Percentiles rank a stretch among this genome's conserved stretches.
Evolutionary conservation across 208 protist species (phyloP).

Genomic region (Strigomonas galati): DNA sequence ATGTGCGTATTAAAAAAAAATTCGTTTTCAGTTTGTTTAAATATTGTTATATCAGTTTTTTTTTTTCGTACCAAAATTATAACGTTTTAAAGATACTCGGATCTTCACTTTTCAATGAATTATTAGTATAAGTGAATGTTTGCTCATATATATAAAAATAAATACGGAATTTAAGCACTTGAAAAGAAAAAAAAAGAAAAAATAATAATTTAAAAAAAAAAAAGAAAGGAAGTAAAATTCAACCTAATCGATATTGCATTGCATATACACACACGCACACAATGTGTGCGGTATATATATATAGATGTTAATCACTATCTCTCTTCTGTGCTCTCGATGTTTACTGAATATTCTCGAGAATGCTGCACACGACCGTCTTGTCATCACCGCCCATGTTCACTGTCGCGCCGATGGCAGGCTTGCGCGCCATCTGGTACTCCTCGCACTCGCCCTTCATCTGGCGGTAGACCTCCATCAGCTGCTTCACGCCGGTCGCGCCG

Average conservation of each 20-base stretch:
- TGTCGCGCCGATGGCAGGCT: slow-evolving; percentile 72
- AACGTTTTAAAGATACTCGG: neutral
- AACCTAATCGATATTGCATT: slow-evolving; percentile 1
- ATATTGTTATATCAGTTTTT: neutral
- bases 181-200: slow-evolving; percentile 17
- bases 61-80: neutral
- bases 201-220: slow-evolving; percentile 8
- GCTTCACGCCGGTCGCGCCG: slow-evolving; percentile 89
- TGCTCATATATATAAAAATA: neutral
- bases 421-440: slow-evolving; percentile 86
- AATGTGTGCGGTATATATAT: slow-evolving; percentile 9
- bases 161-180: neutral
- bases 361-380: slow-evolving; percentile 85
- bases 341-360: slow-evolving; percentile 80
- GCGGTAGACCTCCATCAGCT: slow-evolving; percentile 89
- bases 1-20: neutral
- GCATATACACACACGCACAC: slow-evolving; percentile 5
- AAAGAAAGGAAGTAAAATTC: neutral
- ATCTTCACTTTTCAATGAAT: neutral
- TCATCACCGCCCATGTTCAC: slow-evolving; percentile 94
- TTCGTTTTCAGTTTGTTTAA: neutral
- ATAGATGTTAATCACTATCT: slow-evolving; percentile 7
- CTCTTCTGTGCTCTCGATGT: slow-evolving; percentile 15
- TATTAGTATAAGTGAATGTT: neutral
- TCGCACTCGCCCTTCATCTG: slow-evolving; percentile 92